Conservation (phyloP, 2,329 filamentous ascomycete species). For the Phaeosphaeria sp. region DNA sequence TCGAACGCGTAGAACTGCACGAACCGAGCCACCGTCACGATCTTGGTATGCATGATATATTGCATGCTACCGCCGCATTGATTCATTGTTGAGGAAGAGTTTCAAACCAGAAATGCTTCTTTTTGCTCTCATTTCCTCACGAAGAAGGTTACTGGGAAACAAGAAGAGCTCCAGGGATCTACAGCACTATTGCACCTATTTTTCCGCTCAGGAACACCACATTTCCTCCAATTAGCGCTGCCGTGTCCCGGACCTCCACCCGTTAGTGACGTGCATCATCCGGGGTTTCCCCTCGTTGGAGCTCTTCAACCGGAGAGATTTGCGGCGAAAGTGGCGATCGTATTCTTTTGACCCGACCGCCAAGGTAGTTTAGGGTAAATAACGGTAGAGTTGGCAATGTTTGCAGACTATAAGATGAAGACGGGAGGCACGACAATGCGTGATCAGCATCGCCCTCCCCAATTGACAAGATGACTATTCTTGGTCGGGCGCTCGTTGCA, state of each 20-base stretch:
- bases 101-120: neutral
- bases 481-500: conserved; percentile 24
- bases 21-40: neutral
- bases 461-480: conserved; percentile 27
- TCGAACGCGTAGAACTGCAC: neutral
- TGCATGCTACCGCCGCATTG: neutral
- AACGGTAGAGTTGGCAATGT: neutral
- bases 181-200: conserved; percentile 18
- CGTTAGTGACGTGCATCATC: conserved; percentile 7
- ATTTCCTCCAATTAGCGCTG: conserved; percentile 32
- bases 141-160: conserved; percentile 1
- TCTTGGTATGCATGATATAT: neutral
- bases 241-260: neutral
- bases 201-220: conserved; percentile 22
- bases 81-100: neutral
- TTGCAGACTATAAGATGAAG: conserved; percentile 2
- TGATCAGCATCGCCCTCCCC: conserved; percentile 12
- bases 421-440: neutral
- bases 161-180: conserved; percentile 16
- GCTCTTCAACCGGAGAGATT: conserved; percentile 2
- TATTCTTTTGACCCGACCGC: conserved; percentile 10
- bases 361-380: conserved; percentile 8
- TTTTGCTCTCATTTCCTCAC: neutral
- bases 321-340: conserved; percentile 12
- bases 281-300: conserved; percentile 1